Evolutionary conservation across 257 asterid genomes (phyloP), one percentile per base, ranked within the genome.

Genomic region (Nicotiana sylvestris): DNA sequence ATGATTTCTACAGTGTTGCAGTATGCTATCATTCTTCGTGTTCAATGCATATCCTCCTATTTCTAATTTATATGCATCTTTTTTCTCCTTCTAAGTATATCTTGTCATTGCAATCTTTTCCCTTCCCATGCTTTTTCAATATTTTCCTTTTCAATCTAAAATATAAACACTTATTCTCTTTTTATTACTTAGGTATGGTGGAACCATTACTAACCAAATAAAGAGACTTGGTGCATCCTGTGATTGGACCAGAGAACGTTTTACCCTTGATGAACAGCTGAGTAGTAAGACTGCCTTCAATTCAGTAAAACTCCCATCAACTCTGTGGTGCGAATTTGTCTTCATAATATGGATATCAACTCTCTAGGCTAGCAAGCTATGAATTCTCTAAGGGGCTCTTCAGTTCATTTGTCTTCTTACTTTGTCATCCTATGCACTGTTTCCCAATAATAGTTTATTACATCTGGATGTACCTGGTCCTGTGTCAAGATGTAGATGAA

Each of bases 171-270:
- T 27, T 51, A 15, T 51, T 76, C 29, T 16, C 64, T 51, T 76
- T 21, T 88, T 83, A 82, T 83, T 82, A 86, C 81, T 79, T 87
- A 96, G 99, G 95, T 96, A 94, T 87, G 99, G 99, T 15, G 98
- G 98, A 87, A 91, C 98, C 85, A 96, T 96, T 70, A 91, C 98
- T 82, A 93, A 93, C 88, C 99, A 96, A 88, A 94, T 96, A 88
- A 94, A 88, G 90, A 96, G 98, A 87, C 99, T 96, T 68, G 99
- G 99, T 68, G 99, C 99, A 86, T 96, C 99, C 76, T 96, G 99
- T 90, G 99, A 94, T 86, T 96, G 99, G 98, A 90, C 92, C 85
- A 91, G 98, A 91, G 97, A 96, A 88, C 90, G 85, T 82, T 96
- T 96, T 82, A 96, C 99, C 76, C 93, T 96, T 30, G 99, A 96